Evolutionary conservation across 2,329 filamentous ascomycete species (phyloP).

Genomic region (Monilinia laxa): DNA sequence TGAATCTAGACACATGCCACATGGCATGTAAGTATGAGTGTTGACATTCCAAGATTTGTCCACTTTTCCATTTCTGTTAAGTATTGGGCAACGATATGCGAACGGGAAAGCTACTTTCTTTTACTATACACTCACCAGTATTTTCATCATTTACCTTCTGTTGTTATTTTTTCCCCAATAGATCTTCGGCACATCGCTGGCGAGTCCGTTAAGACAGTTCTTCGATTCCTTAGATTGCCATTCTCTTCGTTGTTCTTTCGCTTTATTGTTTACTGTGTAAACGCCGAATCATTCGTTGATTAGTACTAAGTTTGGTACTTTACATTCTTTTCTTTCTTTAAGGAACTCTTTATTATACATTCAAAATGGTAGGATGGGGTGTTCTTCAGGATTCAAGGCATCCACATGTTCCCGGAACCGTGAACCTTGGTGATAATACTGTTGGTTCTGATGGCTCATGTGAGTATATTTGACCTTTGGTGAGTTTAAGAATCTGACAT

Average conservation of each 20-base stretch:
- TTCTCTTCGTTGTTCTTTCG: constrained; percentile 25
- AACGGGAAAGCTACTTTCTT: not conserved
- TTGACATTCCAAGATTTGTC: not conserved
- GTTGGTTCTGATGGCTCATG: constrained; percentile 29
- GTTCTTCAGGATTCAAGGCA: constrained; percentile 37
- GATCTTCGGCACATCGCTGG: constrained; percentile 31
- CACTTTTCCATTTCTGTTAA: constrained; percentile 20
- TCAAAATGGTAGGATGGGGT: constrained; percentile 35
- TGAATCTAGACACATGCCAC: constrained; percentile 1
- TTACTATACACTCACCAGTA: not conserved
- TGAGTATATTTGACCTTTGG: constrained; percentile 13
- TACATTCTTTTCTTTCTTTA: constrained; percentile 13
- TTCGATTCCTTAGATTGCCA: constrained; percentile 22
- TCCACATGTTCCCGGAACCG: constrained; percentile 36
- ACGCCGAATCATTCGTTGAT: not conserved
- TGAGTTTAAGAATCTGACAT: constrained; percentile 14
- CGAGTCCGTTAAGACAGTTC: constrained; percentile 30
- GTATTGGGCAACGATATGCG: constrained; percentile 16
- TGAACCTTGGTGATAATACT: constrained; percentile 32
- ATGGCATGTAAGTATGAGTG: not conserved
- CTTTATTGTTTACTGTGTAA: not conserved
- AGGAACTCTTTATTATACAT: not conserved
- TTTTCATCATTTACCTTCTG: constrained; percentile 10
- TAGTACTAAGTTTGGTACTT: constrained; percentile 6
- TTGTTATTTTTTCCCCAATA: constrained; percentile 21